phyloP scores from a whole-genome alignment of 73 alveolate species.

The Symbiodinium pilosum region DNA sequence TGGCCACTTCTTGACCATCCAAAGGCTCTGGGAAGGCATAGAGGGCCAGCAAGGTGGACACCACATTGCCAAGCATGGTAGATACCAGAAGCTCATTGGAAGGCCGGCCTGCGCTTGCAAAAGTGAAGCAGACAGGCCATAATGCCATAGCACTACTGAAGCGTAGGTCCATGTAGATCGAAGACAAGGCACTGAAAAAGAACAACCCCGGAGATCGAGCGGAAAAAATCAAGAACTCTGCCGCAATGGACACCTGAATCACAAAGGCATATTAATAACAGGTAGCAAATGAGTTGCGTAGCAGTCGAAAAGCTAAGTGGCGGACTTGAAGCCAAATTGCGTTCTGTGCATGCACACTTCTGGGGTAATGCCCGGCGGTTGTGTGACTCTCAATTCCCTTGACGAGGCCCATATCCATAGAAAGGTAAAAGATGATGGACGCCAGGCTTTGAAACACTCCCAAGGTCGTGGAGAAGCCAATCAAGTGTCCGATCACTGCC shows the following conservation, averaged over 20 bases:
- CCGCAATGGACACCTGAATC: constrained; percentile 79
- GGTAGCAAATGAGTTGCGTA: too few species aligned
- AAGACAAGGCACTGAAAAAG: constrained; percentile 39
- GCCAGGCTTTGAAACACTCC: constrained; percentile 75
- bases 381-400: constrained; percentile 58
- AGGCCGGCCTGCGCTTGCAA: constrained; percentile 6
- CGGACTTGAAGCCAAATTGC: constrained; percentile 91
- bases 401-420: constrained; percentile 83
- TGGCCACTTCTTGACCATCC: neutral
- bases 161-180: too few species aligned
- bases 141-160: too few species aligned
- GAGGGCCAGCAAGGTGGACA: constrained; percentile 16
- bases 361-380: constrained; percentile 84
- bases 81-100: constrained; percentile 48
- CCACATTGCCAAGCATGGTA: constrained; percentile 66
- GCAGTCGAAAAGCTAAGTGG: too few species aligned
- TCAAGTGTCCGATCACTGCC: constrained; percentile 53
- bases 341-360: constrained; percentile 72
- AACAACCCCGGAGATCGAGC: constrained; percentile 86
- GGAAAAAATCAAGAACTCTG: constrained; percentile 83
- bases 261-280: too few species aligned
- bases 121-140: too few species aligned
- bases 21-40: constrained; percentile 91
- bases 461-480: constrained; percentile 76
- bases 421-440: constrained; percentile 83